Conservation (phyloP, 139 green algal genomes). For the Parachlorella kessleri region DNA sequence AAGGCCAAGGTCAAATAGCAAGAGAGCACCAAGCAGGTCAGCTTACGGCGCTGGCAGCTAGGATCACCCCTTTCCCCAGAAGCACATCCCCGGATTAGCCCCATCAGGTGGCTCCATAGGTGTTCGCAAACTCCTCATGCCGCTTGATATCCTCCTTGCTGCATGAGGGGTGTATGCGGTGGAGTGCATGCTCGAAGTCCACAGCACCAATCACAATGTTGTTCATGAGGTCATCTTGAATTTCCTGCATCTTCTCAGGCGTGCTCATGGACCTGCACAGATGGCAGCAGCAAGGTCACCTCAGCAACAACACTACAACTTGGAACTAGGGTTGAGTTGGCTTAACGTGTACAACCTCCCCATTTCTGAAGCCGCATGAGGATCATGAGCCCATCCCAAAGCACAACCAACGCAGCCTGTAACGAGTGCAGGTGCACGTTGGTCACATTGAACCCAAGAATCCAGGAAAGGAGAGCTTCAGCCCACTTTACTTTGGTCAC, state of each 20-base stretch:
- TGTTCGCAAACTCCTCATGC: constrained; percentile 78
- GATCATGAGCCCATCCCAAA: background rate
- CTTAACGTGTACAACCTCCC: constrained; percentile 42
- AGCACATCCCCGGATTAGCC: background rate
- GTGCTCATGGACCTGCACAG: background rate
- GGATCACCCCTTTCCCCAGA: no score
- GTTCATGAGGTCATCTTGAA: constrained; percentile 46
- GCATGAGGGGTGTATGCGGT: constrained; percentile 85
- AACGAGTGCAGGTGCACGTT: background rate
- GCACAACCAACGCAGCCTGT: background rate
- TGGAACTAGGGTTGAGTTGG: constrained; percentile 22
- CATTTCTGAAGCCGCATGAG: constrained; percentile 15
- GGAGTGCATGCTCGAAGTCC: constrained; percentile 69
- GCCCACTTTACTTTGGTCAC: constrained; percentile 63
- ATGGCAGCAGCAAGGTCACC: constrained; percentile 23
- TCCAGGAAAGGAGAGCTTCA: background rate
- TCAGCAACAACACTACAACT: constrained; percentile 52
- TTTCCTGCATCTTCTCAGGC: background rate
- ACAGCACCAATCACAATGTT: constrained; percentile 38
- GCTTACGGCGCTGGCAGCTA: no score
- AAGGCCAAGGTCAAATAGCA: no score
- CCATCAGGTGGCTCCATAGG: constrained; percentile 71
- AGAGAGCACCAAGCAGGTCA: no score
- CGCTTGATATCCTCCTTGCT: constrained; percentile 74
- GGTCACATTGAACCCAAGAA: background rate